Percentiles rank a stretch among this genome's conserved stretches.
phyloP scores from a whole-genome alignment of 805 yeast species.

The Maudiozyma turicensis region DNA sequence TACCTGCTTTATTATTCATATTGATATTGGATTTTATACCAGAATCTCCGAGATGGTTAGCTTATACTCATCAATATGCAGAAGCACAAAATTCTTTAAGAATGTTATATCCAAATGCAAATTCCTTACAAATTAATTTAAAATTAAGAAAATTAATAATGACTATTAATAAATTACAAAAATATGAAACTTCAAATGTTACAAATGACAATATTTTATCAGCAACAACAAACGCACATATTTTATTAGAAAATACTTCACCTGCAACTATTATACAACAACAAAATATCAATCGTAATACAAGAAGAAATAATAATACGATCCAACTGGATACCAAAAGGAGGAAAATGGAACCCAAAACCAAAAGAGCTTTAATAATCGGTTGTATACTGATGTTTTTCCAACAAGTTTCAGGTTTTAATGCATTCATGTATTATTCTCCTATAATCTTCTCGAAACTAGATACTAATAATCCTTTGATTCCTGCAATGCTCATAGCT shows the following conservation, averaged over 20 bases:
- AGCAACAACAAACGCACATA: not conserved
- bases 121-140: slow-evolving; percentile 34
- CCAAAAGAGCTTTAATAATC: slow-evolving; percentile 35
- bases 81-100: slow-evolving; percentile 36
- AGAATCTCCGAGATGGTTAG: slow-evolving; percentile 40
- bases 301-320: too few relatives aligned
- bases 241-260: too few relatives aligned
- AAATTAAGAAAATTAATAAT: slow-evolving; percentile 41
- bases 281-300: too few relatives aligned
- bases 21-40: slow-evolving; percentile 36
- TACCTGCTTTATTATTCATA: slow-evolving; percentile 35
- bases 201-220: slow-evolving; percentile 12
- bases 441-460: slow-evolving; percentile 45
- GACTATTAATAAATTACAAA: slow-evolving; percentile 31
- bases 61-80: slow-evolving; percentile 26
- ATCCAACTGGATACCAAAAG: not conserved
- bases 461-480: slow-evolving; percentile 44
- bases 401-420: slow-evolving; percentile 55
- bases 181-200: slow-evolving; percentile 6
- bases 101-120: slow-evolving; percentile 36
- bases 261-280: too few relatives aligned
- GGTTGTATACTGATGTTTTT: slow-evolving; percentile 44
- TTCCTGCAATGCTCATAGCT: slow-evolving; percentile 47
- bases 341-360: slow-evolving; percentile 25
- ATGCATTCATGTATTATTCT: slow-evolving; percentile 55